Percentiles rank a stretch among this genome's conserved stretches.
phyloP scores from a whole-genome alignment of 257 asterid species.

The Anisodus tanguticus region DNA sequence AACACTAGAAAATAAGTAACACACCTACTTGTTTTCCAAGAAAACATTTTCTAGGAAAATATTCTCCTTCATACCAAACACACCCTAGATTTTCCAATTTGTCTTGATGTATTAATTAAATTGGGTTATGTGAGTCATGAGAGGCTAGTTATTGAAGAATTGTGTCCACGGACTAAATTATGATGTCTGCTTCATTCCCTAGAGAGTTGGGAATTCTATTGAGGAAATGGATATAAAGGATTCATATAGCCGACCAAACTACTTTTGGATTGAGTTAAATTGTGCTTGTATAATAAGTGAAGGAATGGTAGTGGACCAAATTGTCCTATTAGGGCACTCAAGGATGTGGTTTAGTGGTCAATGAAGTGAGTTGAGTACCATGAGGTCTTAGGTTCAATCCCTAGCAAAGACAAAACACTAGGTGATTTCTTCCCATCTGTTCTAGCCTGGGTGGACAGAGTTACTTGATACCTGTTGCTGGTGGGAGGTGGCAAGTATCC shows the following conservation, averaged over 20 bases:
- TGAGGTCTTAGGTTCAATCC: no score
- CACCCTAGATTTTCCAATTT: neutral
- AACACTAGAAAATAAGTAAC: no score
- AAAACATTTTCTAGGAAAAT: no score
- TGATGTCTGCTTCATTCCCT: neutral
- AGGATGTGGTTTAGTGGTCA: no score
- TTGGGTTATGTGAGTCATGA: neutral
- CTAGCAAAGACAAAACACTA: no score
- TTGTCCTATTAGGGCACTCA: neutral
- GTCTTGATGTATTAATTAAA: neutral
- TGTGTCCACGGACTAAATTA: neutral
- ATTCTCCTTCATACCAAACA: no score
- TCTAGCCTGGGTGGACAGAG: no score
- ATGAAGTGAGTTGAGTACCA: no score
- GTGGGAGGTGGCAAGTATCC: no score
- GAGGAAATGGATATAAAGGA: slow-evolving; percentile 1
- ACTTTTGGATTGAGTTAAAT: neutral
- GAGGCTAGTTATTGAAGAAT: neutral
- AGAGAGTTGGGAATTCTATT: neutral
- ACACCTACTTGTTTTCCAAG: no score
- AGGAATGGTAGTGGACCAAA: neutral
- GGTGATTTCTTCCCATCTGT: no score
- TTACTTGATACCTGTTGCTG: no score
- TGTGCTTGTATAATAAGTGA: neutral
- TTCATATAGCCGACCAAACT: neutral